Evolutionary conservation across 441 rosid genomes (phyloP).

Genomic region (Hura crepitans): DNA sequence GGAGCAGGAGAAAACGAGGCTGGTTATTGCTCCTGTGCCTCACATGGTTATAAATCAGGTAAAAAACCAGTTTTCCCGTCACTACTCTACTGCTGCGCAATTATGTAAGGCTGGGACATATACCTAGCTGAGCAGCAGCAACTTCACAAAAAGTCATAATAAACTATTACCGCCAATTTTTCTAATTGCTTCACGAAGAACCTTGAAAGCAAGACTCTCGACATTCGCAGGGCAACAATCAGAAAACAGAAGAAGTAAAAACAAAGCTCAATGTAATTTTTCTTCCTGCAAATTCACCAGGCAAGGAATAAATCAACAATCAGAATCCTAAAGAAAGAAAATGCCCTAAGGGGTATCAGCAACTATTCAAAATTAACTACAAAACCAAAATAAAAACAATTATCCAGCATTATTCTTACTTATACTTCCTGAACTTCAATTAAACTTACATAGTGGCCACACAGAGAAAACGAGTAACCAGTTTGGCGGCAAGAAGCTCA

Average conservation of each 20-base stretch:
- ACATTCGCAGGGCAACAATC: no score
- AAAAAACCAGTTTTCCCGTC: not conserved
- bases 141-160: not conserved
- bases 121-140: not conserved
- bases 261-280: no score
- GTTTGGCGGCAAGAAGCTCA: conserved; percentile 78
- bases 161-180: not conserved
- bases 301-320: not conserved
- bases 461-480: conserved; percentile 36
- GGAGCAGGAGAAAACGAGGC: no score
- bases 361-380: not conserved
- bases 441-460: no score
- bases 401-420: not conserved
- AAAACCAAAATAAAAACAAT: not conserved
- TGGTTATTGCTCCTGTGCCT: not conserved
- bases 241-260: no score
- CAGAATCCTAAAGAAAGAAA: not conserved
- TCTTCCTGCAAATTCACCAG: no score
- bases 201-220: no score
- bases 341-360: not conserved
- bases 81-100: not conserved
- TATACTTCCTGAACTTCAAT: not conserved
- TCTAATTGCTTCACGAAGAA: no score
- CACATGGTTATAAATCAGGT: not conserved
- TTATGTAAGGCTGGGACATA: not conserved